Percentiles rank a stretch among this genome's conserved stretches.
phyloP scores from a whole-genome alignment of 441 rosid species.

The Brassica balearica region DNA sequence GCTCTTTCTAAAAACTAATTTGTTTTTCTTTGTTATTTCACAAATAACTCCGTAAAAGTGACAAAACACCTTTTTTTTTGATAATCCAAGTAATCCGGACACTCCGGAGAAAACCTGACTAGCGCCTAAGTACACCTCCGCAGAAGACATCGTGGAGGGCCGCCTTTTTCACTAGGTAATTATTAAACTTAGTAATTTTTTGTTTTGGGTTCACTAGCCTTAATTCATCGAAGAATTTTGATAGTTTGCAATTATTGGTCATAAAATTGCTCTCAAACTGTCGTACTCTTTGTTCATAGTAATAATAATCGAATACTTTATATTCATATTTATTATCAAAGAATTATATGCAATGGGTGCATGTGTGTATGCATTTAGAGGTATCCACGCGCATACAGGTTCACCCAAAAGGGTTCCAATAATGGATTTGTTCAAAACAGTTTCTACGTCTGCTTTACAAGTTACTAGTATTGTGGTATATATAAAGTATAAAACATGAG shows the following conservation, averaged over 20 bases:
- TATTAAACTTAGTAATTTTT: background rate
- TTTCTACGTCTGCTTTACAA: background rate
- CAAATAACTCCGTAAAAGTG: no score
- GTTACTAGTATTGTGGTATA: background rate
- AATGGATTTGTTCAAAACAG: background rate
- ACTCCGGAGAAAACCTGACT: no score
- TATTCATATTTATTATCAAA: background rate
- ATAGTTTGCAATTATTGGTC: background rate
- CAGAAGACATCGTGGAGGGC: no score
- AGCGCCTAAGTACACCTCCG: no score
- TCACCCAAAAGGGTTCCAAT: slow-evolving; percentile 7
- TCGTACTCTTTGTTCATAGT: background rate
- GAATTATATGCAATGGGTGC: background rate
- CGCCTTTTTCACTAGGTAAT: no score
- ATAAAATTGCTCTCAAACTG: background rate
- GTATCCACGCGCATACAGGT: background rate
- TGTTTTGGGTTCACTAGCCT: background rate
- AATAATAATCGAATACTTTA: background rate
- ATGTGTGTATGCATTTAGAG: background rate
- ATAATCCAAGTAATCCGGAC: no score
- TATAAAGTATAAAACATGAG: background rate
- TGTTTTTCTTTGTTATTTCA: no score
- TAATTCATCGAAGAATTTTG: background rate
- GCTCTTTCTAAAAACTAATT: no score
- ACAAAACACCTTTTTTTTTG: background rate